Evolutionary conservation across 257 asterid species (phyloP).

Genomic region (Osmanthus fragrans): DNA sequence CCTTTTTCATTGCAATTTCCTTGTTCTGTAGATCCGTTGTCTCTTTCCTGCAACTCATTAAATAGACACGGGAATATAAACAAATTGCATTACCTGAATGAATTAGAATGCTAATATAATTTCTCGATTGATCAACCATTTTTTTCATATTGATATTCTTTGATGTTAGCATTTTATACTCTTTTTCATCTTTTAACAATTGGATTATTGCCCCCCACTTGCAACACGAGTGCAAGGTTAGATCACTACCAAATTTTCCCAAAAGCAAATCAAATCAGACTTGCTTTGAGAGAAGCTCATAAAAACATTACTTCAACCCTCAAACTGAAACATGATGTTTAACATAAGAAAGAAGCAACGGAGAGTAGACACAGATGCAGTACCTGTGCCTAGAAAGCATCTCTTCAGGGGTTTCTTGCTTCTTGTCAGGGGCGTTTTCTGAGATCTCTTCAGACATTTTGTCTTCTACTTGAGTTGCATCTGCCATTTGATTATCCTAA

Average conservation of each 20-base stretch:
- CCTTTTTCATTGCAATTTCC: constrained; percentile 80
- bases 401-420: constrained; percentile 59
- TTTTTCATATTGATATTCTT: background rate
- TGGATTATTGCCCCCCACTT: background rate
- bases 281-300: background rate
- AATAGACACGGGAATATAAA: constrained; percentile 2
- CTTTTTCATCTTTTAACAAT: background rate
- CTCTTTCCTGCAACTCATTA: constrained; percentile 71
- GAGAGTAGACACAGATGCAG: constrained; percentile 3
- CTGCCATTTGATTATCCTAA: constrained; percentile 48
- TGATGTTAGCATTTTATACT: background rate
- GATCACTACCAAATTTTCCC: background rate
- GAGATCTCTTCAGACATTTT: constrained; percentile 35
- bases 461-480: constrained; percentile 39
- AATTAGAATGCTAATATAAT: background rate
- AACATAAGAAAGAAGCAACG: constrained; percentile 2
- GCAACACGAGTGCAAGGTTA: background rate
- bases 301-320: constrained; percentile 4
- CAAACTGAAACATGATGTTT: background rate
- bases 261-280: background rate
- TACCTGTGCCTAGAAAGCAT: constrained; percentile 69
- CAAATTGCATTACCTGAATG: background rate
- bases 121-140: background rate
- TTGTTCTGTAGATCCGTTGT: constrained; percentile 72
- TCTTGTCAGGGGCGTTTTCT: constrained; percentile 35